Conservation (phyloP, 1,284 basidiomycete genomes). For the Lignosus rhinocerotis region DNA sequence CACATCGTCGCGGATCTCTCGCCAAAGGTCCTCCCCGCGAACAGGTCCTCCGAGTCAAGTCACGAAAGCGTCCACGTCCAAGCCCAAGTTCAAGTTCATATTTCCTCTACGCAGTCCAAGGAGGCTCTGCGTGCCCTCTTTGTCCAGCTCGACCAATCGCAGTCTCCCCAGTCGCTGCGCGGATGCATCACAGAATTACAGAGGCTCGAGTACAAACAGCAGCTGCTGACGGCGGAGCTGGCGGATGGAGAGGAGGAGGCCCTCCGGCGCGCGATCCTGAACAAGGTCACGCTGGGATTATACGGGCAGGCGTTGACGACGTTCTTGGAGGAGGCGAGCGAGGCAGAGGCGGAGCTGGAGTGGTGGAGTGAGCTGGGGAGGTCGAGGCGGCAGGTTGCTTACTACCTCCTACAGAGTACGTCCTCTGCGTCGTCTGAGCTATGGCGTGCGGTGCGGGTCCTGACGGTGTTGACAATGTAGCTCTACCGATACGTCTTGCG, state of each 20-base stretch:
- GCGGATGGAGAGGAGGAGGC: conserved; percentile 31
- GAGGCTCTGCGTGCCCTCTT: conserved; percentile 32
- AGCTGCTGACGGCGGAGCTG: conserved; percentile 11
- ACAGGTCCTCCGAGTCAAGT: conserved; percentile 1
- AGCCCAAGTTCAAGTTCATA: conserved; percentile 3
- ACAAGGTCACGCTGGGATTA: conserved; percentile 52
- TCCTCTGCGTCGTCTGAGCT: conserved; percentile 15
- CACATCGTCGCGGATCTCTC: conserved; percentile 32
- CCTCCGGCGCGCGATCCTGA: conserved; percentile 36
- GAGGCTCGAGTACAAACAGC: conserved; percentile 21
- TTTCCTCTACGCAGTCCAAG: conserved; percentile 16
- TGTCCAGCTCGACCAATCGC: conserved; percentile 30
- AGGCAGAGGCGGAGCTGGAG: conserved; percentile 68
- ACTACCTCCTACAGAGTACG: conserved; percentile 71
- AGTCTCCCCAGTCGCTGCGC: conserved; percentile 15
- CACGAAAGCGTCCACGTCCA: background rate
- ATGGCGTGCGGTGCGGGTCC: background rate
- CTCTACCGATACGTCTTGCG: conserved; percentile 56
- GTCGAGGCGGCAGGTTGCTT: conserved; percentile 48
- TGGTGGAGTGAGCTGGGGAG: conserved; percentile 74
- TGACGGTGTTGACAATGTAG: conserved; percentile 34
- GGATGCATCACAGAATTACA: conserved; percentile 28
- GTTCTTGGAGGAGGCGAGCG: conserved; percentile 59
- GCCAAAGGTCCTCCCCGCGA: conserved; percentile 22
- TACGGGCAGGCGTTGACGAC: conserved; percentile 61